A percentile compares a stretch with the other conserved stretches of the same genome.
Evolutionary conservation across 192 early-diverging fungal genomes (phyloP).

Genomic region (Piromyces sp.): DNA sequence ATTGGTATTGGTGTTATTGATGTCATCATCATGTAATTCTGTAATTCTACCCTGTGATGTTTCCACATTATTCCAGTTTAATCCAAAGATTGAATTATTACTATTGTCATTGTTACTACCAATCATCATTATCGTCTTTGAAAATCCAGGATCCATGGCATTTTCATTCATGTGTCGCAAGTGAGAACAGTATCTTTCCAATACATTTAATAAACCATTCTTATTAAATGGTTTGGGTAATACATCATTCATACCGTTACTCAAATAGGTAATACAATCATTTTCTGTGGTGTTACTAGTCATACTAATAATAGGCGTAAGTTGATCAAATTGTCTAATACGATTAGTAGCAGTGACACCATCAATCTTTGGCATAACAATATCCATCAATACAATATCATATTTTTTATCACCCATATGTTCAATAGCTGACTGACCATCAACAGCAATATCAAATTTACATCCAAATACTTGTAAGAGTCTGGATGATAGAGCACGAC

Average conservation of each 20-base stretch:
- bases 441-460: slow-evolving; percentile 44
- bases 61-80: neutral
- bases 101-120: neutral
- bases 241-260: slow-evolving; percentile 58
- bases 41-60: neutral
- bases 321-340: slow-evolving; percentile 49
- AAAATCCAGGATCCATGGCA: neutral
- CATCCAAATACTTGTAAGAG: slow-evolving; percentile 49
- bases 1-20: neutral
- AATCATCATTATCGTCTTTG: neutral
- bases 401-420: slow-evolving; percentile 40
- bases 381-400: slow-evolving; percentile 62
- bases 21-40: neutral
- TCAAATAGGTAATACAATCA: slow-evolving; percentile 47
- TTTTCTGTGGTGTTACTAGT: slow-evolving; percentile 45
- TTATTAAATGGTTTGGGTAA: slow-evolving; percentile 52
- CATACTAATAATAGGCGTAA: slow-evolving; percentile 61
- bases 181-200: slow-evolving; percentile 17
- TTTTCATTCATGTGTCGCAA: neutral
- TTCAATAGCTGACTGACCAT: slow-evolving; percentile 48
- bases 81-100: neutral
- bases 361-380: slow-evolving; percentile 53
- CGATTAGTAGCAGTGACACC: slow-evolving; percentile 50
- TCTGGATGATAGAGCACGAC: slow-evolving; percentile 24
- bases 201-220: slow-evolving; percentile 20